phyloP scores from a whole-genome alignment of 2,329 filamentous ascomycete genomes.

The Pseudogymnoascus sp. region DNA sequence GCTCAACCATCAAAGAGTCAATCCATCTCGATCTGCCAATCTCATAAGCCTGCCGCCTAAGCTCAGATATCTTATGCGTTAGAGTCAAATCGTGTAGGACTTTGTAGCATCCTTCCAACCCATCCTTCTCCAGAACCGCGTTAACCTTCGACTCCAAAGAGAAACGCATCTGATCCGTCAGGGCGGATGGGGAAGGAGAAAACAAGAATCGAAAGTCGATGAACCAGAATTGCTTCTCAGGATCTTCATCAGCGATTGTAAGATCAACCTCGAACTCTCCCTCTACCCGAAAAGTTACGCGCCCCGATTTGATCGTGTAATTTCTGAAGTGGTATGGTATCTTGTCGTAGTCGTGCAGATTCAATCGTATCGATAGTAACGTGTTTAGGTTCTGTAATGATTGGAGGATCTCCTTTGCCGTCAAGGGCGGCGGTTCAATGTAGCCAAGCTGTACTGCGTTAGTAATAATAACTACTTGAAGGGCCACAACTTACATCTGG shows the following conservation, averaged over 20 bases:
- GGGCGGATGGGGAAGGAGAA: constrained; percentile 52
- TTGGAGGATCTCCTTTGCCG: constrained; percentile 62
- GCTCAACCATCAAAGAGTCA: constrained; percentile 67
- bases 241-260: constrained; percentile 79
- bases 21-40: constrained; percentile 68
- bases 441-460: constrained; percentile 56
- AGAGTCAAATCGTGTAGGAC: constrained; percentile 82
- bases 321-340: constrained; percentile 68
- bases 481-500: constrained; percentile 54
- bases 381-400: constrained; percentile 78
- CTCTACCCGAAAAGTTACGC: constrained; percentile 76
- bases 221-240: constrained; percentile 81
- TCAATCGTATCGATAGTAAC: constrained; percentile 72
- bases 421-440: constrained; percentile 64
- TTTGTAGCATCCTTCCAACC: constrained; percentile 72
- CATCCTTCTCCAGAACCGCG: constrained; percentile 57
- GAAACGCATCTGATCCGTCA: constrained; percentile 56
- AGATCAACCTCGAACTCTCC: constrained; percentile 90
- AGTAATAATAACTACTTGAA: constrained; percentile 9
- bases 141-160: constrained; percentile 69
- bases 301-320: constrained; percentile 75
- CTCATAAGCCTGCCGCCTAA: constrained; percentile 67
- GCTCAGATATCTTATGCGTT: constrained; percentile 81
- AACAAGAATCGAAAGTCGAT: constrained; percentile 86
- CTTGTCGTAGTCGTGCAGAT: constrained; percentile 70